Evolutionary conservation across 331 rosid genomes (phyloP).

Genomic region (Malus hybrid): DNA sequence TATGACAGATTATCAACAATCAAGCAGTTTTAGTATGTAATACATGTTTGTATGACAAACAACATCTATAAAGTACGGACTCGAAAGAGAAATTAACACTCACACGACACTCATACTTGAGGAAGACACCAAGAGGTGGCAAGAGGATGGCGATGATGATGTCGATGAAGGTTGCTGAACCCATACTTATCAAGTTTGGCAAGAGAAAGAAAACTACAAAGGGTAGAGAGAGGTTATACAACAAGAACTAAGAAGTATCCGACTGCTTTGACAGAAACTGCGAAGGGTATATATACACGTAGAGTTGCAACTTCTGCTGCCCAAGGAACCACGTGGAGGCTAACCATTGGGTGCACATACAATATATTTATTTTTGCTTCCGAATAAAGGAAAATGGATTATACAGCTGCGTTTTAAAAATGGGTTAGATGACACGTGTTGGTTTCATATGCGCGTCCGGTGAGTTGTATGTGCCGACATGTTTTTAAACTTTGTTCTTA

Average conservation of each 20-base stretch:
- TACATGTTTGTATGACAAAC: background rate
- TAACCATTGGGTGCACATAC: background rate
- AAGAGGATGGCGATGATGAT: slow-evolving; percentile 60
- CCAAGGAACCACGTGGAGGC: background rate
- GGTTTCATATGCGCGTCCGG: background rate
- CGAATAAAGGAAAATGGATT: background rate
- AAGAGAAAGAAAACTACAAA: too few species aligned
- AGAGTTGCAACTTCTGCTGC: background rate
- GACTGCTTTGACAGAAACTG: background rate
- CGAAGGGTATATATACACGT: background rate
- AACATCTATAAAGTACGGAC: background rate
- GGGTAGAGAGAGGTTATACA: too few species aligned
- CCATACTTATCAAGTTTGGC: background rate
- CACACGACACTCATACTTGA: slow-evolving; percentile 60
- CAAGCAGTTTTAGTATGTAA: too few species aligned
- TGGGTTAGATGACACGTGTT: slow-evolving; percentile 2
- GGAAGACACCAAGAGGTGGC: slow-evolving; percentile 88
- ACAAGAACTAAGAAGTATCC: background rate
- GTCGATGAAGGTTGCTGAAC: slow-evolving; percentile 43
- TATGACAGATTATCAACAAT: too few species aligned
- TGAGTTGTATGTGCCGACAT: background rate
- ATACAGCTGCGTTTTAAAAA: background rate
- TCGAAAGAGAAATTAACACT: background rate
- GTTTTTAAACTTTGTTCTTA: background rate
- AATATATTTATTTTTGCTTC: background rate